Percentiles rank a stretch among this genome's conserved stretches.
Evolutionary conservation across 1,284 basidiomycete species (phyloP).

Genomic region (Ganoderma sinense): DNA sequence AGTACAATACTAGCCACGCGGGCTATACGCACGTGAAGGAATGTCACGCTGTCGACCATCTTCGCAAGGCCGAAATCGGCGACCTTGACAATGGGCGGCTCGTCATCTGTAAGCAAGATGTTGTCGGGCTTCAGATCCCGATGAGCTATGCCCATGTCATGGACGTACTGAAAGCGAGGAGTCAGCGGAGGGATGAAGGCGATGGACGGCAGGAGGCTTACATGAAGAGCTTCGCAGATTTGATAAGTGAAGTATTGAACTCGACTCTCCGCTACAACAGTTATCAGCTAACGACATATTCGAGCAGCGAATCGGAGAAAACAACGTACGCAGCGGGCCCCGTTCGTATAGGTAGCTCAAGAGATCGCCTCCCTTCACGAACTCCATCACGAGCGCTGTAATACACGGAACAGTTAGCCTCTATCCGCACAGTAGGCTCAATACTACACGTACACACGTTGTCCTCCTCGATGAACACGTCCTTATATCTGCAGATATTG

Average conservation of each 20-base stretch:
- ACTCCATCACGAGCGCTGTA: constrained; percentile 27
- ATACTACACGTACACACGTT: constrained; percentile 51
- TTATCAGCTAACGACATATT: not conserved
- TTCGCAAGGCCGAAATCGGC: constrained; percentile 96
- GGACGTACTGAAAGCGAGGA: constrained; percentile 65
- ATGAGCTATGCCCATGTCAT: constrained; percentile 79
- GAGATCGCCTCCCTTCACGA: constrained; percentile 25
- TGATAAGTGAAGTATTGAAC: constrained; percentile 74
- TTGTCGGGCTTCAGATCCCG: constrained; percentile 95
- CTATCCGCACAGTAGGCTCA: too few species aligned
- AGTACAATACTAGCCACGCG: not conserved
- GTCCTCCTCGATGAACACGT: constrained; percentile 71
- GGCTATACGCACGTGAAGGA: constrained; percentile 59
- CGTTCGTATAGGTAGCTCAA: constrained; percentile 68
- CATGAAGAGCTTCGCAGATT: constrained; percentile 75
- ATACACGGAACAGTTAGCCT: not conserved
- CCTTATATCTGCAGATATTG: constrained; percentile 83
- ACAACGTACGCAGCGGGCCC: not conserved
- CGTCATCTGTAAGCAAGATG: constrained; percentile 72
- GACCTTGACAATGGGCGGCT: constrained; percentile 77
- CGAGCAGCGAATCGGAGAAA: not conserved
- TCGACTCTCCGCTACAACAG: constrained; percentile 60
- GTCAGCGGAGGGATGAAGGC: not conserved
- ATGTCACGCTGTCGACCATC: constrained; percentile 77
- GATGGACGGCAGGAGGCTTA: constrained; percentile 40